Evolutionary conservation across 768 basidiomycete genomes (phyloP), one percentile per base, ranked within the genome.

Genomic region (Amanita exitialis): DNA sequence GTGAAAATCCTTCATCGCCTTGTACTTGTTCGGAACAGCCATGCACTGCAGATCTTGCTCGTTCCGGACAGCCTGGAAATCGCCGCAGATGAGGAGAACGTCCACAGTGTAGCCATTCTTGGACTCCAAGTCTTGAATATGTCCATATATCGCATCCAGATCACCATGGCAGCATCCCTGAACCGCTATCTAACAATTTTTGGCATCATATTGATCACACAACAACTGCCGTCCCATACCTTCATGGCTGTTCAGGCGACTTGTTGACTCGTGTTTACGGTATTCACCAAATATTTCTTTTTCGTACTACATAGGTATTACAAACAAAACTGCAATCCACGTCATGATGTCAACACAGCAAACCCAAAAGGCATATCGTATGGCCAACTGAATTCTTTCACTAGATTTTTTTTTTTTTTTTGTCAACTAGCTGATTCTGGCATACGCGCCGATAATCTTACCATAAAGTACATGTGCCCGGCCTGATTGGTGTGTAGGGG

Each of bases 151-250:
- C 8, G 77, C 76, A 64, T 90, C 86, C n/a, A 96, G 78, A 55
- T 84, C 79, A 30, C 96, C 96, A 64, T 99, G 96, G 58, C 90
- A 93, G 71, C 96, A 98, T 2, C 94, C 94, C 71, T 96, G 82
- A 23, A 97, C 74, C 6, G 93, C 94, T 56, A 97, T 75, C 83
- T 92, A 54, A 51, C 30, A 38, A 13, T 41, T n/a, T 16, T 10
- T 20, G 7, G 18, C n/a, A n/a, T 30, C 8, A 4, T n/a, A n/a
- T n/a, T 37, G 32, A 30, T 18, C 39, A 5, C 16, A 16, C 34
- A 18, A 25, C 37, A 34, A 34, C 27, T 16, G 12, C 9, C 21
- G 27, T 7, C 13, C 12, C 42, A 21, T 27, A 44, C 50, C 42
- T 44, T 51, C 50, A 51, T 51, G 49, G 39, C 1, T 18, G 32